Percentiles rank a stretch among this genome's conserved stretches.
Evolutionary conservation across 106 monocot genomes (phyloP).

Genomic region (Agapanthus africanus): DNA sequence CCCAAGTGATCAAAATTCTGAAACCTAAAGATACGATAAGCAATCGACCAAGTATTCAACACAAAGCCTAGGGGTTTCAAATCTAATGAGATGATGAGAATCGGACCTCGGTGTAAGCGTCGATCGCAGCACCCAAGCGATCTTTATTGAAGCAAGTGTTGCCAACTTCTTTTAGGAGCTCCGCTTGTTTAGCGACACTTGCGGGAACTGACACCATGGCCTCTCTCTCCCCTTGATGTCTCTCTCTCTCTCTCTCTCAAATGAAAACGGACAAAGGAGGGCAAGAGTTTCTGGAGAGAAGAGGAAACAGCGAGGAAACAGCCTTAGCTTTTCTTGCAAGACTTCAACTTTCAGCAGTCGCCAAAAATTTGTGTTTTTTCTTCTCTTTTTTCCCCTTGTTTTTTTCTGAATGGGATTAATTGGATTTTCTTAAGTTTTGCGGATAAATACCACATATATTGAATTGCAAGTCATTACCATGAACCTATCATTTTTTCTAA

Average conservation of each 20-base stretch:
- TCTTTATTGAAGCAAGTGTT: slow-evolving; percentile 59
- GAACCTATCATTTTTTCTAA: too few species aligned
- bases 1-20: neutral
- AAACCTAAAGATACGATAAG: too few species aligned
- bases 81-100: too few species aligned
- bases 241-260: neutral
- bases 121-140: slow-evolving; percentile 68
- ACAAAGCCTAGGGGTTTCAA: neutral
- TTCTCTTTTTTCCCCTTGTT: neutral
- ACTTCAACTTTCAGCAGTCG: neutral
- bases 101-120: slow-evolving; percentile 71
- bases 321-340: neutral
- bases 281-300: neutral
- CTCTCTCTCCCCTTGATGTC: neutral
- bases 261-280: neutral
- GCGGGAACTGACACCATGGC: slow-evolving; percentile 38
- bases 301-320: neutral
- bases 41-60: neutral
- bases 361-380: neutral
- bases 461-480: too few species aligned
- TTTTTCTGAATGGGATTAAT: too few species aligned
- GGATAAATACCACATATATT: too few species aligned
- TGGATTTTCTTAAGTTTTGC: too few species aligned
- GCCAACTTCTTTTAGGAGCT: slow-evolving; percentile 46
- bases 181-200: slow-evolving; percentile 61